Conservation (phyloP, 768 basidiomycete species). For the Macrolepiota albuminosa region DNA sequence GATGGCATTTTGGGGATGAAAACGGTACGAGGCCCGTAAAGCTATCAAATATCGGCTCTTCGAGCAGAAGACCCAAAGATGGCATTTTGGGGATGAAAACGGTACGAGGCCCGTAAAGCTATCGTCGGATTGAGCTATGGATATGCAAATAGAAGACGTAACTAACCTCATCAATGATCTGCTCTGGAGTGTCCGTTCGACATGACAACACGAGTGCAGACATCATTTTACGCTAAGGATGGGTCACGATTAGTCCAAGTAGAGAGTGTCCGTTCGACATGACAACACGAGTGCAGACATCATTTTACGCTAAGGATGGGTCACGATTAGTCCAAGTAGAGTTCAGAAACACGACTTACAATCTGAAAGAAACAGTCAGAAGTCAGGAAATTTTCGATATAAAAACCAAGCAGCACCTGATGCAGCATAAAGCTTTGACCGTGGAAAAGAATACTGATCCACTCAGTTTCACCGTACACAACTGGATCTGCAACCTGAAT, state of each 20-base stretch:
- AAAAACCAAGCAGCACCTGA: slow-evolving; percentile 51
- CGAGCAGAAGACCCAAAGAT: slow-evolving; percentile 86
- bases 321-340: slow-evolving; percentile 14
- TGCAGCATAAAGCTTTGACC: slow-evolving; percentile 99
- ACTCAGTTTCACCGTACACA: slow-evolving; percentile 88
- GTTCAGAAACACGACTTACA: slow-evolving; percentile 28
- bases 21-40: slow-evolving; percentile 67
- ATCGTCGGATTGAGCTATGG: not conserved
- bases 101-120: slow-evolving; percentile 73
- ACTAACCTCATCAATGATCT: slow-evolving; percentile 68
- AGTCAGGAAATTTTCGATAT: not conserved
- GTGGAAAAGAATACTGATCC: slow-evolving; percentile 90
- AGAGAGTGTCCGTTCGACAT: slow-evolving; percentile 60
- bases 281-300: slow-evolving; percentile 80
- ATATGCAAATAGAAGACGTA: not conserved
- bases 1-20: slow-evolving; percentile 95
- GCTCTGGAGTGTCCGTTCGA: slow-evolving; percentile 69
- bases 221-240: slow-evolving; percentile 94
- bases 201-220: slow-evolving; percentile 73
- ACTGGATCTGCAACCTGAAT: slow-evolving; percentile 75
- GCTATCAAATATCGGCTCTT: slow-evolving; percentile 82
- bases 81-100: slow-evolving; percentile 96
- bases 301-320: slow-evolving; percentile 86
- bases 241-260: slow-evolving; percentile 12
- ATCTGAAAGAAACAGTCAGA: slow-evolving; percentile 30